A percentile compares a stretch with the other conserved stretches of the same genome.
phyloP scores from a whole-genome alignment of 202 grass and related monocot genomes.

The Miscanthus sacchariflorus region DNA sequence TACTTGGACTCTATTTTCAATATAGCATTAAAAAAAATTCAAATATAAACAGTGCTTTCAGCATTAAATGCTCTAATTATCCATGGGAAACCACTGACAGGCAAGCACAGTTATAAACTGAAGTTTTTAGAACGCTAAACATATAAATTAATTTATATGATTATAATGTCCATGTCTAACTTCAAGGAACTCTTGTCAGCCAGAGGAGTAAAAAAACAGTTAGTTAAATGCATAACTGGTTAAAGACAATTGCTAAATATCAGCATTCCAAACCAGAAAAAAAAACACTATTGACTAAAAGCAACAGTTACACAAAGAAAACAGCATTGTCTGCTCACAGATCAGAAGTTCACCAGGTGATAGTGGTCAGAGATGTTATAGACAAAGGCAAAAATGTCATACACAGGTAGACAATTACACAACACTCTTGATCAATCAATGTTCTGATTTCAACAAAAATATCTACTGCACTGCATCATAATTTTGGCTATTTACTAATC shows the following conservation, averaged over 20 bases:
- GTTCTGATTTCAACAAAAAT: slow-evolving; percentile 24
- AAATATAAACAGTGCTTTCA: slow-evolving; percentile 18
- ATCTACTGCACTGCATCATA: slow-evolving; percentile 6
- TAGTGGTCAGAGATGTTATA: not conserved
- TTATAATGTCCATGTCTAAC: not conserved
- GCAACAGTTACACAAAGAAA: not conserved
- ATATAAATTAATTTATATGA: not conserved
- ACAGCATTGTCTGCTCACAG: not conserved
- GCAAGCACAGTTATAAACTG: not conserved
- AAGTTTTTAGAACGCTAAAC: not conserved
- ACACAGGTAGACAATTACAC: not conserved
- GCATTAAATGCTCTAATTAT: not conserved
- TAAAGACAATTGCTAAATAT: not conserved
- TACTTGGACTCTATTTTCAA: slow-evolving; percentile 7
- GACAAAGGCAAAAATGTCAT: too few relatives aligned
- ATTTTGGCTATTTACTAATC: not conserved
- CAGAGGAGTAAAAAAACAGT: not conserved
- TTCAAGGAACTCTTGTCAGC: not conserved
- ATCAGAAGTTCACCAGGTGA: not conserved
- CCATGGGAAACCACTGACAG: not conserved
- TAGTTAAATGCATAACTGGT: slow-evolving; percentile 12
- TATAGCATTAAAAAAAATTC: not conserved
- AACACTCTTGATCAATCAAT: not conserved
- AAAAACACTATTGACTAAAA: not conserved
- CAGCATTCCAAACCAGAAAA: not conserved